Conservation (phyloP, 2,329 filamentous ascomycete species). For the Pyrenophora seminiperda region DNA sequence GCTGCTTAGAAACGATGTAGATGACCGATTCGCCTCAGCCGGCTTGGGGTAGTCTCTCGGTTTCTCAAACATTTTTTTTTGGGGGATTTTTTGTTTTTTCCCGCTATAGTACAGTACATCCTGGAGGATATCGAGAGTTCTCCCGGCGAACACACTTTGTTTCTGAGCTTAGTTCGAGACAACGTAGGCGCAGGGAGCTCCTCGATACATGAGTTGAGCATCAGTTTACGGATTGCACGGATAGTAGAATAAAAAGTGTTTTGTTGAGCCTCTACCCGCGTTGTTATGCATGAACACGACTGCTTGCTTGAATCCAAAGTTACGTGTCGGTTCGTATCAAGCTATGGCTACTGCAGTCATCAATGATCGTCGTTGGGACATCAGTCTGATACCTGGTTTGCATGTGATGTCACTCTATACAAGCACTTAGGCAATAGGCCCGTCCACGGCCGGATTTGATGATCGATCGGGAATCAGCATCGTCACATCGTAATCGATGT, state of each 20-base stretch:
- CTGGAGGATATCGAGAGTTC: conserved; percentile 2
- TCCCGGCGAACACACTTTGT: conserved; percentile 11
- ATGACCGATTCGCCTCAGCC: background rate
- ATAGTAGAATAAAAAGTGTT: conserved; percentile 1
- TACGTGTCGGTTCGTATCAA: background rate
- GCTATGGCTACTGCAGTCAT: background rate
- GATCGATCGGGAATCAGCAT: too few species aligned
- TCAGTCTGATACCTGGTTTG: too few species aligned
- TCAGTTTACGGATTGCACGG: conserved; percentile 31
- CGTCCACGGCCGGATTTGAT: too few species aligned
- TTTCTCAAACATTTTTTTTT: background rate
- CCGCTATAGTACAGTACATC: background rate
- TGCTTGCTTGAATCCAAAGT: background rate
- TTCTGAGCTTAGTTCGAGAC: conserved; percentile 14
- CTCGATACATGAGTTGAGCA: conserved; percentile 35
- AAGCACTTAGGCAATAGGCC: too few species aligned
- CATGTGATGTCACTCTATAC: too few species aligned
- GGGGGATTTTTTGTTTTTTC: background rate
- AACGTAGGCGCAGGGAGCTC: conserved; percentile 41
- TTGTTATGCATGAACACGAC: background rate
- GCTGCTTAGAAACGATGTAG: background rate
- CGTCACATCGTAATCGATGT: too few species aligned
- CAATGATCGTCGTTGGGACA: too few species aligned
- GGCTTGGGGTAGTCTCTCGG: background rate
- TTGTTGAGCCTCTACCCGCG: background rate